These are phyloP conservation scores for Lepidium africanum DNA, from an alignment of 345 rosid genomes.

Conservation along the genomic window DNA sequence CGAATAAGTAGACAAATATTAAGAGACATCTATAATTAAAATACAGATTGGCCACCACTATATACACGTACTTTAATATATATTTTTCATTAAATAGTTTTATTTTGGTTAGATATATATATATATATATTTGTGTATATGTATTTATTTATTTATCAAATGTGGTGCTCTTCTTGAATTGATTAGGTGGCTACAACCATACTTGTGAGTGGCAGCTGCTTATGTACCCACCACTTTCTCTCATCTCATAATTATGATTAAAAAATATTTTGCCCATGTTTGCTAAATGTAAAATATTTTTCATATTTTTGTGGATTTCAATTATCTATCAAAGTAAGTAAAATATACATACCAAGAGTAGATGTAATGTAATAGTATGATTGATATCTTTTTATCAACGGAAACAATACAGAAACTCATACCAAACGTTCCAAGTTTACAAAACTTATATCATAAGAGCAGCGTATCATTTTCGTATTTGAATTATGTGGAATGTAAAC, in stretches of 20 bases:
- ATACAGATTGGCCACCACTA: conserved; percentile 19
- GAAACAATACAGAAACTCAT: no score
- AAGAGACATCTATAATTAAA: neutral
- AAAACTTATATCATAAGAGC: no score
- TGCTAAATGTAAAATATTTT: neutral
- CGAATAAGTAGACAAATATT: neutral
- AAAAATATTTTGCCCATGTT: conserved; percentile 10
- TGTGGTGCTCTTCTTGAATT: no score
- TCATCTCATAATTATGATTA: neutral
- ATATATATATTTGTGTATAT: neutral
- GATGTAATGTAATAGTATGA: neutral
- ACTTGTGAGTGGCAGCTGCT: conserved; percentile 13
- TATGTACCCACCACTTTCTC: conserved; percentile 25
- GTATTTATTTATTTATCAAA: neutral
- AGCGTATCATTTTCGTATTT: no score
- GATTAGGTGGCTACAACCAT: conserved; percentile 16
- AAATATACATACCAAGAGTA: neutral
- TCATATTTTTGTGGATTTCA: neutral
- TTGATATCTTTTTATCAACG: no score
- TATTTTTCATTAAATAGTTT: neutral
- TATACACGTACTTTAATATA: neutral
- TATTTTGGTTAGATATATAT: neutral
- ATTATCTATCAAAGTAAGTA: neutral
- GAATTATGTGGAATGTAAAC: no score
- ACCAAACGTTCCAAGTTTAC: no score